Base-by-base conservation (phyloP, 169 alveolate species). In the Babesia divergens region DNA sequence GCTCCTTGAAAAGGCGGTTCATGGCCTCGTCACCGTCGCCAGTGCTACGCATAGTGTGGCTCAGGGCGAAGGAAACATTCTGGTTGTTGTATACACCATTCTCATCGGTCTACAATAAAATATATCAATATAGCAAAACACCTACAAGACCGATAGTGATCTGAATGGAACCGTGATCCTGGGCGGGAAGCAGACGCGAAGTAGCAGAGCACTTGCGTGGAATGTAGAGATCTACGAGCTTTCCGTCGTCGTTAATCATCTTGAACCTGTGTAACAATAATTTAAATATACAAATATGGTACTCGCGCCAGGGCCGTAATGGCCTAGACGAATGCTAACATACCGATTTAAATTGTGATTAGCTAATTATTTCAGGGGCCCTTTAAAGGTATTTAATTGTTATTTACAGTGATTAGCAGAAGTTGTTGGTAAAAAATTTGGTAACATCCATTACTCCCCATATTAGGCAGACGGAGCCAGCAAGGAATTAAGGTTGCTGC, bases 121-220 rank as follows among this genome's bases (percentile, higher is more conserved):
- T 37, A 22, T 9, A 29, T 7, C 32, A 35, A 42, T 13, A 11
- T 6, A 14, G 43, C 31, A 28, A 11, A 14, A 29, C 9, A 26
- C 81, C 38, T 81, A 93, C 97, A 84, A 93, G 75, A 42, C 97
- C 97, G 58, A 94, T 90, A 77, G 90, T 95, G 62, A 95, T 85
- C 82, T 94, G 97, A 67, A 95, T 97, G 34, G 97, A 91, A 43
- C 98, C 97, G 74, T 94, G 95, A 89, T 96, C 99, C 86, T 90
- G 92, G 22, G 97, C 92, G 47, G 91, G 91, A 58, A 95, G 77
- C 40, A 94, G 84, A 62, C 95, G 87, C 82, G 94, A 90, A 65
- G 99, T 95, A 60, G 97, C 98, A 38, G 96, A 92, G 90, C 99
- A 95, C 82, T 92, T 95, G 83, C 98, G 92, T 58, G 98, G 98